A percentile compares a stretch with the other conserved stretches of the same genome.
Evolutionary conservation across 2,329 filamentous ascomycete genomes (phyloP).

Genomic region (Neopestalotiopsis sp.): DNA sequence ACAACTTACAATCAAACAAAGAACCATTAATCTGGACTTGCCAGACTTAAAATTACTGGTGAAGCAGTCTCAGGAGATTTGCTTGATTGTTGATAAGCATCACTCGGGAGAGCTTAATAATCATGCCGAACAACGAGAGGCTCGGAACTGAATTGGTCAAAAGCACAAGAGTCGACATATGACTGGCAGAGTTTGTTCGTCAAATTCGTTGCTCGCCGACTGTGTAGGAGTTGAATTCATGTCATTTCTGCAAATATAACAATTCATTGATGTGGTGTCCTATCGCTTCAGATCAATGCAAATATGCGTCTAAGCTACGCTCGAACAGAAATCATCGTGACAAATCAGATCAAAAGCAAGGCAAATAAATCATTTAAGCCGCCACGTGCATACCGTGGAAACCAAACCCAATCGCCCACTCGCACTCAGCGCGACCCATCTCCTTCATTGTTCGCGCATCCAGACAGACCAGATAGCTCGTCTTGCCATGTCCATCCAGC

Average conservation of each 20-base stretch:
- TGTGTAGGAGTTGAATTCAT: too few species aligned
- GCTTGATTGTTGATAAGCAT: too few species aligned
- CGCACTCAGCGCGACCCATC: slow-evolving; percentile 50
- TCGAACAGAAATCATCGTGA: background rate
- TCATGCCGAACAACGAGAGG: too few species aligned
- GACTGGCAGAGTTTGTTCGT: too few species aligned
- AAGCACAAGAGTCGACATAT: too few species aligned
- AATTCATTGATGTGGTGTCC: background rate
- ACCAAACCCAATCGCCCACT: slow-evolving; percentile 47
- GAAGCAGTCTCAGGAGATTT: too few species aligned
- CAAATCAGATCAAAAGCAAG: background rate
- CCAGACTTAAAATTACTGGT: too few species aligned
- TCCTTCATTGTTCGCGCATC: slow-evolving; percentile 51
- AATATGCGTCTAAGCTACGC: background rate
- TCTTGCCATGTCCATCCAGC: slow-evolving; percentile 48
- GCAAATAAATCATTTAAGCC: background rate
- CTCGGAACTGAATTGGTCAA: too few species aligned
- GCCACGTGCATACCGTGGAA: slow-evolving; percentile 50
- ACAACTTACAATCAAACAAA: background rate
- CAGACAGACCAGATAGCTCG: slow-evolving; percentile 53
- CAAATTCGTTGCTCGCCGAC: too few species aligned
- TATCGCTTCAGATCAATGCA: background rate
- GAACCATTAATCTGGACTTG: background rate
- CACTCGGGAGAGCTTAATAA: too few species aligned
- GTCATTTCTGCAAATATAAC: too few species aligned